Conservation (phyloP, 805 yeast species). For the Wickerhamomyces rabaulensis region DNA sequence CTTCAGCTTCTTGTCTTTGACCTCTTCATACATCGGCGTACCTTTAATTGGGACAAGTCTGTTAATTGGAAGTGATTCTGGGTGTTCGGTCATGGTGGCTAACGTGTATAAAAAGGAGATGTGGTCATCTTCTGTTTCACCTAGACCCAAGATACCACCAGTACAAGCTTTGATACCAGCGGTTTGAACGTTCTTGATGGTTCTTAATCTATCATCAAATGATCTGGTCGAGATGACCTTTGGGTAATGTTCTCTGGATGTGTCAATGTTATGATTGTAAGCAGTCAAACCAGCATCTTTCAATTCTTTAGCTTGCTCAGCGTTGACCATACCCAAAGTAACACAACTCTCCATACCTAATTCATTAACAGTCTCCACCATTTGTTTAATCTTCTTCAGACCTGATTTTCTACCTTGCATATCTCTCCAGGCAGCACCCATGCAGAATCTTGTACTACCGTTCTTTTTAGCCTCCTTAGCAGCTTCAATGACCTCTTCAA, state of each 20-base stretch:
- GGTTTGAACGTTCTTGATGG: conserved; percentile 57
- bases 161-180: conserved; percentile 69
- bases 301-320: conserved; percentile 54
- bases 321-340: conserved; percentile 71
- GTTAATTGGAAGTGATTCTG: conserved; percentile 79
- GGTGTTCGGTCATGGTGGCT: conserved; percentile 65
- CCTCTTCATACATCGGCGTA: conserved; percentile 64
- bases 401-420: conserved; percentile 75
- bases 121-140: conserved; percentile 70
- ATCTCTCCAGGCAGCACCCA: conserved; percentile 89
- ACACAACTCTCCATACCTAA: conserved; percentile 75
- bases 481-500: conserved; percentile 58
- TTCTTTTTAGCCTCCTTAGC: conserved; percentile 63
- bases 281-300: conserved; percentile 75
- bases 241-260: conserved; percentile 72
- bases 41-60: conserved; percentile 75
- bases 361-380: conserved; percentile 60
- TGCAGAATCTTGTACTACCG: conserved; percentile 74
- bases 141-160: conserved; percentile 77
- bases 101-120: conserved; percentile 62
- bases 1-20: conserved; percentile 39
- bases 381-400: conserved; percentile 52
- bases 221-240: conserved; percentile 65
- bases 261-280: conserved; percentile 76
- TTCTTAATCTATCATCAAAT: conserved; percentile 65